These are phyloP conservation scores for Xerocomus brunneocitrinus DNA, from an alignment of 768 basidiomycete species.

Conservation along the genomic window DNA sequence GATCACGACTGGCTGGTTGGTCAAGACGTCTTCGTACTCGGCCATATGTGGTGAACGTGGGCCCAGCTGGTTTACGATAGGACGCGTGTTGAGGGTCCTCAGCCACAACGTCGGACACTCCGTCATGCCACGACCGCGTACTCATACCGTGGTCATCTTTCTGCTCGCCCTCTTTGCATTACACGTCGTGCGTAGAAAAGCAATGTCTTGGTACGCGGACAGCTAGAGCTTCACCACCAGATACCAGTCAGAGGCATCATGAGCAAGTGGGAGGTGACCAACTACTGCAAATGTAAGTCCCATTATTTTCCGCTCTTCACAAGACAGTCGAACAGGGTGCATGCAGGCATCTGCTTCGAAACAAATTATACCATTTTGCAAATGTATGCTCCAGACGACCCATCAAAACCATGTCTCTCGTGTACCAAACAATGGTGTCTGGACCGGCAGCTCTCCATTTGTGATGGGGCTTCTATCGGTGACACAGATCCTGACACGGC, in stretches of 20 bases:
- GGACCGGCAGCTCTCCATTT: constrained; percentile 84
- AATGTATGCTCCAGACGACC: constrained; percentile 75
- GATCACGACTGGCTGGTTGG: constrained; percentile 98
- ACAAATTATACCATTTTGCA: constrained; percentile 84
- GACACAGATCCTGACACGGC: constrained; percentile 90
- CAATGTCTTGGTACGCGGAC: background rate
- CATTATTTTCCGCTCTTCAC: background rate
- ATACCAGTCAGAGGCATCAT: constrained; percentile 40
- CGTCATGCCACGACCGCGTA: constrained; percentile 17
- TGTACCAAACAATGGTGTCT: constrained; percentile 96
- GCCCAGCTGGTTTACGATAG: background rate
- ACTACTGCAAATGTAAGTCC: constrained; percentile 80
- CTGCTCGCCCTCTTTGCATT: constrained; percentile 16
- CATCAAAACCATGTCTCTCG: constrained; percentile 84
- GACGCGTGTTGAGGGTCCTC: constrained; percentile 1
- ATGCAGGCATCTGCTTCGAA: constrained; percentile 83
- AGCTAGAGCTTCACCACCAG: constrained; percentile 26
- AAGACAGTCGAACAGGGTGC: constrained; percentile 3
- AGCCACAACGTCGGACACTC: constrained; percentile 14
- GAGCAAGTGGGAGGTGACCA: constrained; percentile 85
- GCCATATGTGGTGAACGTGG: constrained; percentile 47
- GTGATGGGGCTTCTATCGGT: constrained; percentile 74
- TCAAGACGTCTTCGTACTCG: constrained; percentile 90
- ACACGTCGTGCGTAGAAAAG: constrained; percentile 25
- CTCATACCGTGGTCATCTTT: constrained; percentile 7